phyloP scores from a whole-genome alignment of 1,139 yeast genomes.

The Blastobotrys arbuscula region DNA sequence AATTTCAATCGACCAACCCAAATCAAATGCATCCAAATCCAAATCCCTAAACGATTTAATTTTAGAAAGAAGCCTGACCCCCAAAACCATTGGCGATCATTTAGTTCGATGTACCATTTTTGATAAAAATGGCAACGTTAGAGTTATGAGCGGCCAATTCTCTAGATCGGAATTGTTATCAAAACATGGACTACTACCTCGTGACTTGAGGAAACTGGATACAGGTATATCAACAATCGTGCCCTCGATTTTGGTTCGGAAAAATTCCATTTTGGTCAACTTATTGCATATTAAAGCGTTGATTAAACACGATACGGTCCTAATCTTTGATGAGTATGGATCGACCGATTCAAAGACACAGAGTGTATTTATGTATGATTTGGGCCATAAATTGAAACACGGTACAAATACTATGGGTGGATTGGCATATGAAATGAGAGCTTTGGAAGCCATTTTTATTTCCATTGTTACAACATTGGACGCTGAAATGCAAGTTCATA shows the following conservation, averaged over 20 bases:
- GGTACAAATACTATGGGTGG: slow-evolving; percentile 36
- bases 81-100: slow-evolving; percentile 32
- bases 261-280: slow-evolving; percentile 72
- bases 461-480: slow-evolving; percentile 79
- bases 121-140: slow-evolving; percentile 64
- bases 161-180: slow-evolving; percentile 71
- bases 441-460: slow-evolving; percentile 80
- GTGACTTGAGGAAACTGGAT: slow-evolving; percentile 83
- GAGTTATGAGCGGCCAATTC: slow-evolving; percentile 68
- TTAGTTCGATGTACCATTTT: slow-evolving; percentile 66
- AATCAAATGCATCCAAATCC: not conserved
- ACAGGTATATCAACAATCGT: slow-evolving; percentile 84
- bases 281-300: slow-evolving; percentile 82
- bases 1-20: not conserved
- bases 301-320: slow-evolving; percentile 71
- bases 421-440: slow-evolving; percentile 72
- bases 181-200: slow-evolving; percentile 70
- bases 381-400: slow-evolving; percentile 69
- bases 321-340: slow-evolving; percentile 71
- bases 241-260: slow-evolving; percentile 78
- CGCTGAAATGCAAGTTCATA: slow-evolving; percentile 75
- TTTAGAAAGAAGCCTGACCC: slow-evolving; percentile 32
- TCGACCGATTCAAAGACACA: slow-evolving; percentile 56
- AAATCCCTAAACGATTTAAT: slow-evolving; percentile 25
- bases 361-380: slow-evolving; percentile 78